phyloP scores from a whole-genome alignment of 108 stramenopile species.

The Cyclotella choctawhatcheeana region DNA sequence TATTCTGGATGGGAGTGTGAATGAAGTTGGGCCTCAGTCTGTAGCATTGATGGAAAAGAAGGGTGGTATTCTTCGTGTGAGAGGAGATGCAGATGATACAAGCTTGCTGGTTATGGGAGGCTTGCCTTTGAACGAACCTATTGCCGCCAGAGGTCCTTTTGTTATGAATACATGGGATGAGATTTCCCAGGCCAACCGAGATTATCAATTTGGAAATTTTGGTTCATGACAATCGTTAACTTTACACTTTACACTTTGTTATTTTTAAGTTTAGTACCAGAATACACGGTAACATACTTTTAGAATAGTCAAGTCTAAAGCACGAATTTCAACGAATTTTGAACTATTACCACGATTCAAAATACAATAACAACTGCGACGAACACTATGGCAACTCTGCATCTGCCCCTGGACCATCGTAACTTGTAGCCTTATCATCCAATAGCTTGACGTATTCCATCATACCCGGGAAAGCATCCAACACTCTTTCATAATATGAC shows the following conservation, averaged over 20 bases:
- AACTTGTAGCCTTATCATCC: slow-evolving; percentile 26
- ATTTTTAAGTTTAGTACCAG: too few species aligned
- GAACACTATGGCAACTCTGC: slow-evolving; percentile 40
- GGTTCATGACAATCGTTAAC: slow-evolving; percentile 43
- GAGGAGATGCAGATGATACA: slow-evolving; percentile 54
- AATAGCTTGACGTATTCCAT: slow-evolving; percentile 34
- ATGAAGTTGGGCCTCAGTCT: slow-evolving; percentile 69
- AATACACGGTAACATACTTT: too few species aligned
- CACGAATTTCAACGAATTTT: background rate
- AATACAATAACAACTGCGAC: too few species aligned
- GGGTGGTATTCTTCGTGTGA: slow-evolving; percentile 52
- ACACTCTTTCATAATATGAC: slow-evolving; percentile 38
- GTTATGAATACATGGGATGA: slow-evolving; percentile 94
- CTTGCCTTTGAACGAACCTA: slow-evolving; percentile 82
- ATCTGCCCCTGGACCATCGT: slow-evolving; percentile 41
- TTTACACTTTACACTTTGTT: too few species aligned
- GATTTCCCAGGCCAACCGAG: slow-evolving; percentile 78
- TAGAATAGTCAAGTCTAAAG: background rate
- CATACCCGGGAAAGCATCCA: slow-evolving; percentile 37
- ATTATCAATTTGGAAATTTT: slow-evolving; percentile 74
- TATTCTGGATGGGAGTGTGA: slow-evolving; percentile 51
- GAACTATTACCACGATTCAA: too few species aligned
- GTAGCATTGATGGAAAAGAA: slow-evolving; percentile 74
- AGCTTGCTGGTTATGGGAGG: slow-evolving; percentile 82
- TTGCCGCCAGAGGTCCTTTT: slow-evolving; percentile 92